Base-by-base conservation (phyloP, 768 basidiomycete species). In the Clavulina sp. region DNA sequence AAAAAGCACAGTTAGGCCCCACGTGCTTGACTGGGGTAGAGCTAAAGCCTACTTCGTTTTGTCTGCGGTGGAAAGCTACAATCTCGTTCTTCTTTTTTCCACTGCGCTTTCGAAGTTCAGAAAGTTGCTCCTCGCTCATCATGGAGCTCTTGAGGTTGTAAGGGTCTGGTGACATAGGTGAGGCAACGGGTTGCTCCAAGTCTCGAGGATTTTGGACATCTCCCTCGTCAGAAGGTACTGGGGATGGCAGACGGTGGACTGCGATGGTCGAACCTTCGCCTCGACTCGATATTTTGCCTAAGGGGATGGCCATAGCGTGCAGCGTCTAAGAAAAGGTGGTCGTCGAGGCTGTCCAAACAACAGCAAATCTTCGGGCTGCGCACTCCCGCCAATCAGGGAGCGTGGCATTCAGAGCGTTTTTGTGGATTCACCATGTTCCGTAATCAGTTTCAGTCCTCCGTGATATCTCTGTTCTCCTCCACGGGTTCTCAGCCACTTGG, bases 41-140 rank as follows among this genome's bases (percentile, higher is more conserved):
- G 30, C 3, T 5, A 19, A 21, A 30, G 23, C 74, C 33, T 47
- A 82, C 85, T 56, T 76, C 66, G 68, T 89, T 89, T 63, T 89
- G 83, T 54, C 68, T 74, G 41, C 70, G 64, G 49, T 86, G 81
- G 60, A 80, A 85, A 41, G 64, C 68, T 50, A 76, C 84, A 43
- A 86, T 63, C 23, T 67, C 65, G 61, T 77, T 84, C 51, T 81
- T 80, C 26, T 66, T 71, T 62, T 70, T 77, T 28, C 71, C 69
- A 26, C 72, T 69, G 31, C 71, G 70, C 48, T 60, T 68, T 49
- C 82, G 75, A 36, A 89, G 63, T 49, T 69, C 73, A n/a, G 66
- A 63, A 41, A 89, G 73, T 58, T 84, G 71, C 34, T 72, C 72
- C 40, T 80, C 76, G 7, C 76, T 67, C 58, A 80, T 72, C 54